Base-by-base conservation (phyloP, 2,329 filamentous ascomycete species). In the Rhytidhysteron rufulum region DNA sequence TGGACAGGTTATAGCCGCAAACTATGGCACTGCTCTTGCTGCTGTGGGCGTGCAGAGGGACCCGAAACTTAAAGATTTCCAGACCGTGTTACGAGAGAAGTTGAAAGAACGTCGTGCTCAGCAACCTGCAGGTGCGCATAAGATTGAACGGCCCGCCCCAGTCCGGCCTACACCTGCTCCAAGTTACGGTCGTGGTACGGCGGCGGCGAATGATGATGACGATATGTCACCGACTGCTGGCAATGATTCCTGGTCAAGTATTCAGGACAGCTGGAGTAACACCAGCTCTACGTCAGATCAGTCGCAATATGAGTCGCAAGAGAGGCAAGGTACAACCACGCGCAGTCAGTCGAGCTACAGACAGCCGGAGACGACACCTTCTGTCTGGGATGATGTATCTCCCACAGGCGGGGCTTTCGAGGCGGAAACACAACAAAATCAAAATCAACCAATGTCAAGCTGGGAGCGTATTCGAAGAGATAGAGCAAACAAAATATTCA, bases 391-490 rank as follows among this genome's bases (percentile, higher is more conserved):
- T 38, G 61, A 65, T 34, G 53, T 58, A 2, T 66, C 63, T 6
- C 62, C 64, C 3, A 66, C 62, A 9, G 58, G 62, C n/a, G 60
- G 62, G 4, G 40, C 62, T 9, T 63, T 62, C 41, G 52, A 61
- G 34, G 55, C 58, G 11, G 60, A 64, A 41, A 47, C 54, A 10
- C 29, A 34, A 15, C 21, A 31, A 17, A 18, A 37, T n/a, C 31
- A 33, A 17, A 15, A 31, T 11, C 8, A 16, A 10, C 56, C 57
- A 3, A 67, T 66, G 10, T 70, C 67, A 29, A 55, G 67, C 2
- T 73, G 70, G 70, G 70, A 73, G 8, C 59, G 68, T 25, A 47
- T 73, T 21, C 61, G 70, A 18, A 61, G 60, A 21, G 63, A 65
- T 30, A 54, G 45, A 20, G 49, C 44, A 15, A 43, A 55, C 2